Percentiles rank a stretch among this genome's conserved stretches.
phyloP scores from a whole-genome alignment of 1,284 basidiomycete genomes.

The Pseudozyma flocculosa region DNA sequence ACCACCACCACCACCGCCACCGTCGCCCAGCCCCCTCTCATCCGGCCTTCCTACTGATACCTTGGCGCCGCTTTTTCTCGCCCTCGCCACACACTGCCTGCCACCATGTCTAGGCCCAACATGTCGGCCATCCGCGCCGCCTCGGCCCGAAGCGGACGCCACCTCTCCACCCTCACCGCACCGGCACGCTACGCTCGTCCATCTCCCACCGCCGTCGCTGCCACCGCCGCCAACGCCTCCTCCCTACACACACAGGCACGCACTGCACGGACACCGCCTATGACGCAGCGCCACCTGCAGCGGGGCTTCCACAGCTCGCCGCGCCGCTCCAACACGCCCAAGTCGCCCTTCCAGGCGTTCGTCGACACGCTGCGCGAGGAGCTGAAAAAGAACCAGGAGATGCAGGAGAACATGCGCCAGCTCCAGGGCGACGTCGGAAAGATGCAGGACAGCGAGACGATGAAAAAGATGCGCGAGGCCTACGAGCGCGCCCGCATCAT shows the following conservation, averaged over 20 bases:
- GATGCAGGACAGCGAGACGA: constrained; percentile 92
- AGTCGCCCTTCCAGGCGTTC: constrained; percentile 90
- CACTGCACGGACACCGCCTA: background rate
- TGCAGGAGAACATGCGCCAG: constrained; percentile 95
- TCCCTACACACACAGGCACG: background rate
- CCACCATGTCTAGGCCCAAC: background rate
- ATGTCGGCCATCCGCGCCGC: background rate
- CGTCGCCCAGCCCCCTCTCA: too few species aligned
- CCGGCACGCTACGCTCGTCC: background rate
- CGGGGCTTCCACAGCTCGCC: constrained; percentile 12
- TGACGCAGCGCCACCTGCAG: background rate
- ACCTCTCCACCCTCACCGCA: background rate
- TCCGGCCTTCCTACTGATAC: too few species aligned
- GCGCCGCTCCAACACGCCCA: constrained; percentile 10
- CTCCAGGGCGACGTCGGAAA: constrained; percentile 96
- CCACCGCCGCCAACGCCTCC: background rate
- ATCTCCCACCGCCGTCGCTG: background rate
- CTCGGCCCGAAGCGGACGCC: background rate
- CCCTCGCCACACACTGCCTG: too few species aligned
- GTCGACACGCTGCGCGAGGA: constrained; percentile 91
- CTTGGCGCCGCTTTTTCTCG: too few species aligned
- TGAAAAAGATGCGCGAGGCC: constrained; percentile 83
- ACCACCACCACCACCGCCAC: too few species aligned
- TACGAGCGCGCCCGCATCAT: constrained; percentile 93
- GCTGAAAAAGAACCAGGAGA: constrained; percentile 85